Base-by-base conservation (phyloP, 2,329 filamentous ascomycete species). In the Fusarium pilosicola region DNA sequence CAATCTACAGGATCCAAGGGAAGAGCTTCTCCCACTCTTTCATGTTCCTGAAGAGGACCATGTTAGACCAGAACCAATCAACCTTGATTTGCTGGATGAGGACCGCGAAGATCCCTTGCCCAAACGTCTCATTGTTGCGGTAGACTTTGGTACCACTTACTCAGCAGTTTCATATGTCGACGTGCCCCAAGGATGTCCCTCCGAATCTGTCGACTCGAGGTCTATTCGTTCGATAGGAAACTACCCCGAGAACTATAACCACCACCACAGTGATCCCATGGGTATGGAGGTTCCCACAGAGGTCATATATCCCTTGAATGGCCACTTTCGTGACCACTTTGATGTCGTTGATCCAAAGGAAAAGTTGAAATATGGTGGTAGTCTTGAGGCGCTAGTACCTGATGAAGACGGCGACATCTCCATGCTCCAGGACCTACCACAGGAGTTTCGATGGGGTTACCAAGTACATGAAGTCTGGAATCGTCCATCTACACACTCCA, bases 371-470 rank as follows among this genome's bases (percentile, higher is more conserved):
- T n/a, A n/a, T n/a, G n/a, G n/a, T n/a, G n/a, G n/a, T n/a, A n/a
- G n/a, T n/a, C 4, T 7, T 20, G 49, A 46, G 1, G 5, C 13
- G 3, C 5, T 1, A 0, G 8, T n/a, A 0, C 3, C 14, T 11
- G 42, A 64, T 0, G 39, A 18, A 6, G 61, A 64, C 0, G 52
- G 34, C 0, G 54, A 64, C 2, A 17, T 48, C 17, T 18, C 28
- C 2, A 34, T 51, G 52, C 7, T 59, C 2, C 17, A 11, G 2
- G 26, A 30, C 34, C 2, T 18, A 1, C 5, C 32, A 1, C 7
- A 20, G 0, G 22, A 26, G 5, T 60, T 64, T 1, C n/a, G 36
- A 5, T 64, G 54, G 61, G 61, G 61, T 5, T 64, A 64, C 18
- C 14, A 4, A 24, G 61, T 64, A 4, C 61, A 64, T 2, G 28